Evolutionary conservation across 495 filamentous ascomycete species (phyloP).

Genomic region (Lichenothelia convexa): DNA sequence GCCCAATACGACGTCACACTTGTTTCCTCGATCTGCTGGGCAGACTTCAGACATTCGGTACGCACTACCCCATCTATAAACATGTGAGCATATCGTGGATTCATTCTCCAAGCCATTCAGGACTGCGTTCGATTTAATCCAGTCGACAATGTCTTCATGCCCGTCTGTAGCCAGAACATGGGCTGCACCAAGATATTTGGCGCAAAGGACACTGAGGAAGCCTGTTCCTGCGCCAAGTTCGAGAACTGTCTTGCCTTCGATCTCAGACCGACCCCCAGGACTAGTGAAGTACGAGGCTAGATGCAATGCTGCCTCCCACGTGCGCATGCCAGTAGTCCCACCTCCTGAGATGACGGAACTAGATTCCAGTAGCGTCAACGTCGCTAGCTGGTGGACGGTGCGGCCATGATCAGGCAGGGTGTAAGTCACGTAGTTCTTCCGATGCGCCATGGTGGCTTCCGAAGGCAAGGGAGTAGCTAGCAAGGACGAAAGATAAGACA

Average conservation of each 20-base stretch:
- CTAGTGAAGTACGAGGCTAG: slow-evolving; percentile 48
- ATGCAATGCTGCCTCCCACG: slow-evolving; percentile 88
- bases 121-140: slow-evolving; percentile 45
- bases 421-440: slow-evolving; percentile 55
- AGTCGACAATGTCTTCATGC: slow-evolving; percentile 50
- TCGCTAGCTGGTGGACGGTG: slow-evolving; percentile 4
- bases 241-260: slow-evolving; percentile 45
- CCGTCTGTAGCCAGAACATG: slow-evolving; percentile 65
- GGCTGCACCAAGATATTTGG: slow-evolving; percentile 45
- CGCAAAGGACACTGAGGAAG: slow-evolving; percentile 64
- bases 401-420: neutral
- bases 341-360: slow-evolving; percentile 50
- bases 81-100: slow-evolving; percentile 24
- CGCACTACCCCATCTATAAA: slow-evolving; percentile 39
- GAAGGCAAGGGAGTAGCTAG: slow-evolving; percentile 40
- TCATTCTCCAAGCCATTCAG: slow-evolving; percentile 41
- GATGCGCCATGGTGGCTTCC: slow-evolving; percentile 44
- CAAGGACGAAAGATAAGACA: slow-evolving; percentile 38
- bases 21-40: slow-evolving; percentile 10
- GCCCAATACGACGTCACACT: slow-evolving; percentile 19
- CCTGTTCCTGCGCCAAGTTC: slow-evolving; percentile 85
- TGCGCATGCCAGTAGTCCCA: slow-evolving; percentile 73
- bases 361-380: slow-evolving; percentile 49
- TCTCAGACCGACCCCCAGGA: slow-evolving; percentile 19
- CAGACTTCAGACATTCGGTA: slow-evolving; percentile 7